Base-by-base conservation (phyloP, 2,329 filamentous ascomycete genomes). In the Botrytis paeoniae region DNA sequence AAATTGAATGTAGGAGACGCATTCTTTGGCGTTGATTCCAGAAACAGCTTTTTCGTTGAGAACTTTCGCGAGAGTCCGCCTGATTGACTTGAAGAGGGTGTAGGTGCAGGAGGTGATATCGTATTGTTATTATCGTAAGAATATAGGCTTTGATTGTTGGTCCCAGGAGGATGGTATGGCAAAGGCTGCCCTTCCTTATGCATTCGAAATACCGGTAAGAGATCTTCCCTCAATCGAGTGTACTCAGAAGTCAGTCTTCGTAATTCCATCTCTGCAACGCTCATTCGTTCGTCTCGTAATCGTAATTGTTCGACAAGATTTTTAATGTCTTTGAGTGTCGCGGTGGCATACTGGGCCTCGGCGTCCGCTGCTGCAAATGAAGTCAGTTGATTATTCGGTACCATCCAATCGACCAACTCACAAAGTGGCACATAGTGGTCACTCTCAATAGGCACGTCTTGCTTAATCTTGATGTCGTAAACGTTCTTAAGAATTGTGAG, bases 401-500 rank as follows among this genome's bases (percentile, higher is more conserved):
- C n/a, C n/a, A 41, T 68, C n/a, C 12, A 22, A 32, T 48, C 32
- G 61, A 25, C 37, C 25, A 29, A 85, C 92, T 79, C 91, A 97
- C 95, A 96, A 69, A 96, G 86, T 54, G 96, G 96, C 69, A 98
- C 88, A 81, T 98, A 99, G 82, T 98, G 93, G 79, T 98, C 95
- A 75, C 92, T 91, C 80, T 98, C 95, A 78, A 98, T 89, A 25
- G 93, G 92, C 74, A 98, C 89, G 79, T 97, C 94, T 80, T 98
- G 95, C 76, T 94, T 94, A 82, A 95, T 92, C 85, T 99, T 99
- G 80, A 96, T 91, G 80, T 98, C 95, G 84, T 98, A 98, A 71
- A 98, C 94, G 79, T 91, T 95, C 84, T 98, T 98, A 73, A 99
- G 87, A 73, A 99, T 97, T 35, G 94, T 97, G 79, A 99, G 86